Evolutionary conservation across 192 early-diverging fungal species (phyloP).

Genomic region (Umbelopsis sp.): DNA sequence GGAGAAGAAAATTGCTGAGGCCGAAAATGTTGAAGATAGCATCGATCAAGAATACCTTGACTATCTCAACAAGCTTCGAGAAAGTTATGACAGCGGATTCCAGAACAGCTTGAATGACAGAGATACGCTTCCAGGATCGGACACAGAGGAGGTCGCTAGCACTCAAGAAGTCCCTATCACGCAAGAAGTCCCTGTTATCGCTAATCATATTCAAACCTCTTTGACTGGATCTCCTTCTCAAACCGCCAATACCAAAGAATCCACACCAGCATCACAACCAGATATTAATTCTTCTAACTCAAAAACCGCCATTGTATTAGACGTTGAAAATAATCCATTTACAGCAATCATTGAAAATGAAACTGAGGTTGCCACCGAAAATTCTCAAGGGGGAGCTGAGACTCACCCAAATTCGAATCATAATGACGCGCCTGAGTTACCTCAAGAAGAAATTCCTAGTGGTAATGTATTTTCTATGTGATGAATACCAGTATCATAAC

Average conservation of each 20-base stretch:
- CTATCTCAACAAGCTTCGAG: not conserved
- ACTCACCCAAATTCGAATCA: too few relatives aligned
- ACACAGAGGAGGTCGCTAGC: not conserved
- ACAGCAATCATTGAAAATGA: not conserved
- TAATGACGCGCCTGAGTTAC: not conserved
- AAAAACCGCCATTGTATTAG: not conserved
- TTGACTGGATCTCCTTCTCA: not conserved
- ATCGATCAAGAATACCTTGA: not conserved
- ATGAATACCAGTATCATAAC: too few relatives aligned
- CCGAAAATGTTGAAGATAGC: not conserved
- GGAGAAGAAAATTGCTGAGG: not conserved
- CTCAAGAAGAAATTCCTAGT: not conserved
- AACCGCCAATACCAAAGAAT: not conserved
- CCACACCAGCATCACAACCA: not conserved
- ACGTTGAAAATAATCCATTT: slow-evolving; percentile 5
- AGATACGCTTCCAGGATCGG: not conserved
- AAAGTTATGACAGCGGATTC: not conserved
- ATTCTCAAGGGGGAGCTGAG: not conserved
- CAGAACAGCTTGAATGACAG: not conserved
- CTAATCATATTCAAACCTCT: not conserved
- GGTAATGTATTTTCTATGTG: too few relatives aligned
- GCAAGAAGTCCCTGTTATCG: not conserved
- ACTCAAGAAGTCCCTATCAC: not conserved
- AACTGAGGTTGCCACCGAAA: not conserved
- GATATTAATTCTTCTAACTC: not conserved